These are phyloP conservation scores for Striga asiatica DNA, from an alignment of 257 asterid genomes.

Conservation along the genomic window DNA sequence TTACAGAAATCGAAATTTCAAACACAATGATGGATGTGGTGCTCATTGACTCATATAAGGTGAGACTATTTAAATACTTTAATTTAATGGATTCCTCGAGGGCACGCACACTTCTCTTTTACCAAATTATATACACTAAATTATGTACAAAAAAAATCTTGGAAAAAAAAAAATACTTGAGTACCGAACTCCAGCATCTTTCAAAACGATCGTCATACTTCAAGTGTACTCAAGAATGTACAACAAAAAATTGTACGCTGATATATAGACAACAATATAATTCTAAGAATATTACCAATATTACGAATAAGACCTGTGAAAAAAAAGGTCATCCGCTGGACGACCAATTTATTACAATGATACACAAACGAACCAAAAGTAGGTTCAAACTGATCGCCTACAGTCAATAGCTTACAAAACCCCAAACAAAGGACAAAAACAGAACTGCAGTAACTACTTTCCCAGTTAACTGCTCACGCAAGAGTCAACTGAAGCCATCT, in stretches of 20 bases:
- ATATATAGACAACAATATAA: slow-evolving; percentile 9
- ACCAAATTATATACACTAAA: too few species aligned
- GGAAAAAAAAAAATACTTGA: too few species aligned
- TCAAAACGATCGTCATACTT: not conserved
- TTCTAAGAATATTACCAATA: slow-evolving; percentile 26
- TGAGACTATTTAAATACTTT: too few species aligned
- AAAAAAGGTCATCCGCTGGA: slow-evolving; percentile 16
- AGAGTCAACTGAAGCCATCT: slow-evolving; percentile 8
- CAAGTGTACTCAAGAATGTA: not conserved
- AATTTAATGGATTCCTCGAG: too few species aligned
- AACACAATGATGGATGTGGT: too few species aligned
- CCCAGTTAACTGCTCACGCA: slow-evolving; percentile 15
- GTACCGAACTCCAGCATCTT: not conserved
- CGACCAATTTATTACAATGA: too few species aligned
- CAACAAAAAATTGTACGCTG: not conserved
- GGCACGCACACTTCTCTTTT: too few species aligned
- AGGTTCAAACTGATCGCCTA: slow-evolving; percentile 25
- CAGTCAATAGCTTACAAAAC: slow-evolving; percentile 36
- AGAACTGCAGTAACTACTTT: slow-evolving; percentile 22
- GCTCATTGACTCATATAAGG: too few species aligned
- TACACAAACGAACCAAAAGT: too few species aligned
- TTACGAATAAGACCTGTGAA: slow-evolving; percentile 26
- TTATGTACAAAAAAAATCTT: too few species aligned
- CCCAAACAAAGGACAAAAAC: slow-evolving; percentile 28
- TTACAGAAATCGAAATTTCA: too few species aligned